Evolutionary conservation across 768 basidiomycete genomes (phyloP).

Genomic region (Inosperma sp.): DNA sequence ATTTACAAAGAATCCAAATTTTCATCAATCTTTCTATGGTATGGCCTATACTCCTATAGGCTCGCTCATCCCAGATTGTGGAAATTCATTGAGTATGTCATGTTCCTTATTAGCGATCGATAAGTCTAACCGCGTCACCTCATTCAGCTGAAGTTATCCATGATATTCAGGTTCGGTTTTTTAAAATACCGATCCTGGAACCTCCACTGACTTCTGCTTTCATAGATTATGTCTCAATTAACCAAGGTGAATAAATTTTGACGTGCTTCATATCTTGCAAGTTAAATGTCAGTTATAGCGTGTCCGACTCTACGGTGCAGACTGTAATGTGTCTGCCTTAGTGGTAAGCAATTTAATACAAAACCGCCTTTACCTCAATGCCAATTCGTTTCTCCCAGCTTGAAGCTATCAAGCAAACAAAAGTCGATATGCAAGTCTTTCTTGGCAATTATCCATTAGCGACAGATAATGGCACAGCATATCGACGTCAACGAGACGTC

Average conservation of each 20-base stretch:
- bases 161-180: constrained; percentile 60
- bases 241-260: constrained; percentile 51
- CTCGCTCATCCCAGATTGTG: constrained; percentile 68
- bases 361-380: neutral
- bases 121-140: neutral
- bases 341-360: constrained; percentile 43
- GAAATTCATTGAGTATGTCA: constrained; percentile 43
- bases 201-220: constrained; percentile 16
- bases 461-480: constrained; percentile 64
- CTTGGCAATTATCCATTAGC: constrained; percentile 65
- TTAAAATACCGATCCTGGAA: neutral
- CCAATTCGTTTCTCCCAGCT: constrained; percentile 43
- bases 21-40: constrained; percentile 78
- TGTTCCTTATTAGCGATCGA: neutral
- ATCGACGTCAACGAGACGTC: constrained; percentile 64
- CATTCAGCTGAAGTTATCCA: constrained; percentile 51
- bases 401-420: constrained; percentile 86
- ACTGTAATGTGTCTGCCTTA: constrained; percentile 78
- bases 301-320: constrained; percentile 81
- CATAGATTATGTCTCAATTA: constrained; percentile 78
- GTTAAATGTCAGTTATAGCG: constrained; percentile 34
- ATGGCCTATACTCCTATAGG: constrained; percentile 82
- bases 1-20: constrained; percentile 62
- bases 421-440: constrained; percentile 79
- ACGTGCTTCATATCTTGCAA: neutral